A percentile compares a stretch with the other conserved stretches of the same genome.
Evolutionary conservation across 345 rosid species (phyloP).

Genomic region (Dovyalis caffra): DNA sequence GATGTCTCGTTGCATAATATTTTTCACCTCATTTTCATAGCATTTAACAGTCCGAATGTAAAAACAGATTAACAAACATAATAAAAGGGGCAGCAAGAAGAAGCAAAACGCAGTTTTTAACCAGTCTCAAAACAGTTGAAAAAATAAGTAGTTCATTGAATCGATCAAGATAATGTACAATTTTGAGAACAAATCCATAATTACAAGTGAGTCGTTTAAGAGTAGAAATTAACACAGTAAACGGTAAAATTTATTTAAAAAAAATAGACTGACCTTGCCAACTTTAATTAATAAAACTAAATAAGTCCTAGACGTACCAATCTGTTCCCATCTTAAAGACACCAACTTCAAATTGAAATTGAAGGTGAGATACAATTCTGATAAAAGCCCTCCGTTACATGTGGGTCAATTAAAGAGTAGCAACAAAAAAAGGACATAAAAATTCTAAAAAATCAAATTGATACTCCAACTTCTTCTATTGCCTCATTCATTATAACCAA

Average conservation of each 20-base stretch:
- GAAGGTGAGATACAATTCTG: neutral
- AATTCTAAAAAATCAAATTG: neutral
- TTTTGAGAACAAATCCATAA: neutral
- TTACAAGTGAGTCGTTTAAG: no score
- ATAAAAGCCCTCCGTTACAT: neutral
- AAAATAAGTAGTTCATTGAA: neutral
- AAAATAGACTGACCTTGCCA: neutral
- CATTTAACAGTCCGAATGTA: neutral
- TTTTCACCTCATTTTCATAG: neutral
- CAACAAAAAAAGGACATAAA: neutral
- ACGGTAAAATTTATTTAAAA: neutral
- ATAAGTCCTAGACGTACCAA: neutral
- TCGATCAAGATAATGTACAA: neutral
- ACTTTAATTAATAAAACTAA: neutral
- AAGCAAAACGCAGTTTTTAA: neutral
- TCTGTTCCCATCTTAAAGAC: neutral
- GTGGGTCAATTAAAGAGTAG: neutral
- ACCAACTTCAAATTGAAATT: neutral
- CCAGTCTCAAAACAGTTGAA: neutral
- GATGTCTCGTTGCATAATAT: neutral
- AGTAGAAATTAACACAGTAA: neutral
- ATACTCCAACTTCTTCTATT: neutral
- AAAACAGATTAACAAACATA: neutral
- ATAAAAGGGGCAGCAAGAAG: neutral
- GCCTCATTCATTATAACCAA: neutral